These are phyloP conservation scores for Fraxinus greggii DNA, from an alignment of 305 asterid species.

Conservation along the genomic window DNA sequence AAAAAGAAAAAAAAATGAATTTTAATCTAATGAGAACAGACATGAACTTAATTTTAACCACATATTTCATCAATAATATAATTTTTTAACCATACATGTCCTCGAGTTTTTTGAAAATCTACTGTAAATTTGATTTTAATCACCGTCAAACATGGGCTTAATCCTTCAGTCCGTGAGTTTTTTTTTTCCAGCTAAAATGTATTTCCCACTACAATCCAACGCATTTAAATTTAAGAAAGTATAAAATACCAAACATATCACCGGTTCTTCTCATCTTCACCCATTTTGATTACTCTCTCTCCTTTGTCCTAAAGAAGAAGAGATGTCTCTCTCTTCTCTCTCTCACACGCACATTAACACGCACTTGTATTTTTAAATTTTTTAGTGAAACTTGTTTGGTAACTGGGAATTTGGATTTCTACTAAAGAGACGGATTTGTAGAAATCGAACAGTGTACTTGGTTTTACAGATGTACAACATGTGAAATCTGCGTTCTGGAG, in stretches of 20 bases:
- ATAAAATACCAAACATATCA: neutral
- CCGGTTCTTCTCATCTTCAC: constrained; percentile 25
- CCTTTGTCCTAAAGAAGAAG: constrained; percentile 58
- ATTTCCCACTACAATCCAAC: constrained; percentile 27
- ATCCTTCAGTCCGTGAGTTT: too few relatives aligned
- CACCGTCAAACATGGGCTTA: too few relatives aligned
- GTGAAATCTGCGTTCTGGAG: constrained; percentile 62
- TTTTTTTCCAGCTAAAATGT: neutral
- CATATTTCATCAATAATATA: too few relatives aligned
- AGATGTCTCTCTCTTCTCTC: constrained; percentile 28
- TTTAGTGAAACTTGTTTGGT: constrained; percentile 38
- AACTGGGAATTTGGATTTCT: constrained; percentile 30
- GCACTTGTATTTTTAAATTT: neutral
- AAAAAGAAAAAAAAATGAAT: too few relatives aligned
- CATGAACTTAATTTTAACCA: too few relatives aligned
- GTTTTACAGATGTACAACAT: constrained; percentile 54
- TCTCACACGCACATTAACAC: constrained; percentile 10
- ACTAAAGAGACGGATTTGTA: constrained; percentile 33
- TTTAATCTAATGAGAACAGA: too few relatives aligned
- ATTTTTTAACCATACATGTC: too few relatives aligned
- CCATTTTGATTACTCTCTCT: neutral
- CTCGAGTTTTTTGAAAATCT: too few relatives aligned
- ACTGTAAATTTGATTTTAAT: too few relatives aligned
- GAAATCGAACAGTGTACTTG: constrained; percentile 39
- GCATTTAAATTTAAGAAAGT: constrained; percentile 42